Percentiles rank a stretch among this genome's conserved stretches.
Evolutionary conservation across 2,329 filamentous ascomycete species (phyloP).

Genomic region (Scedosporium aurantiacum): DNA sequence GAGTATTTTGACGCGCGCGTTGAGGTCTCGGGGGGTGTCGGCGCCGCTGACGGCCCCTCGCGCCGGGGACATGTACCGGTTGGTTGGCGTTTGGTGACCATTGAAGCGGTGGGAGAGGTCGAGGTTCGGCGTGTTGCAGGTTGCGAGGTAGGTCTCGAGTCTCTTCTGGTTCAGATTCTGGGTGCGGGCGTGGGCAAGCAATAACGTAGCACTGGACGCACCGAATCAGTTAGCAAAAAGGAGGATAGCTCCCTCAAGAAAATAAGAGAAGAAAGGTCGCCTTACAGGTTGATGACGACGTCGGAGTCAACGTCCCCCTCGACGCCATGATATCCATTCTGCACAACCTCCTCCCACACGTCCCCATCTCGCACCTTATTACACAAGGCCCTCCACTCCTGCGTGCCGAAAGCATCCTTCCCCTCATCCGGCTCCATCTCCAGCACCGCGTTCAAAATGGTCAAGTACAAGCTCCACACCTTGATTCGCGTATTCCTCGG

Average conservation of each 20-base stretch:
- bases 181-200: conserved; percentile 78
- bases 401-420: conserved; percentile 73
- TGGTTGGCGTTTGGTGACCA: conserved; percentile 23
- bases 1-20: conserved; percentile 78
- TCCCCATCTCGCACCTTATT: conserved; percentile 77
- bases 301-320: conserved; percentile 91
- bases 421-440: conserved; percentile 86
- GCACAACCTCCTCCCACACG: conserved; percentile 90
- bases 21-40: conserved; percentile 73
- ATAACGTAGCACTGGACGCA: conserved; percentile 63
- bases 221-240: background rate
- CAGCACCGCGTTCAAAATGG: conserved; percentile 79
- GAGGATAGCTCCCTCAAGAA: background rate
- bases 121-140: conserved; percentile 55
- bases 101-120: conserved; percentile 55
- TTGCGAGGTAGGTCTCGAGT: conserved; percentile 79
- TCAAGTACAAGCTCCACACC: conserved; percentile 94
- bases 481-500: conserved; percentile 80
- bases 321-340: conserved; percentile 73
- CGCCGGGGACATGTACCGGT: conserved; percentile 33
- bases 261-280: conserved; percentile 8
- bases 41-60: conserved; percentile 48
- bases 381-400: conserved; percentile 74
- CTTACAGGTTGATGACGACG: conserved; percentile 79
- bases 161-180: conserved; percentile 78